These are phyloP conservation scores for Kurtzmaniella quercitrusa DNA, from an alignment of 1,139 yeast species.

Conservation along the genomic window DNA sequence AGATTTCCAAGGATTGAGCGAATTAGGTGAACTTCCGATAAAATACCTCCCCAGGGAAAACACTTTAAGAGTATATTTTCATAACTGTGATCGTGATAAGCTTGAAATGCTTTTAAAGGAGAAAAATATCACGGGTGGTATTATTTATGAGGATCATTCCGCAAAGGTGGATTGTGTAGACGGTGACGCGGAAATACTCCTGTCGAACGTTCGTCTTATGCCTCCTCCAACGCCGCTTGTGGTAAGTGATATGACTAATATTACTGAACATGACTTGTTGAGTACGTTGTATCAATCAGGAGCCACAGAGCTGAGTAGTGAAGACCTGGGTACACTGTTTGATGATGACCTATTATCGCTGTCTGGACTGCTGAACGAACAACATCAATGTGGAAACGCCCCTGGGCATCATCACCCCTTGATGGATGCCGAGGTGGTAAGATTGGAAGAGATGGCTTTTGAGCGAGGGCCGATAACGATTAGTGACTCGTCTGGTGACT, in stretches of 20 bases:
- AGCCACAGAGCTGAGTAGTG: constrained; percentile 1
- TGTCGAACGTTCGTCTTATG: background rate
- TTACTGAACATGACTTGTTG: constrained; percentile 21
- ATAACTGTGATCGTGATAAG: constrained; percentile 51
- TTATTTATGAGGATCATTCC: constrained; percentile 31
- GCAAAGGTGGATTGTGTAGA: background rate
- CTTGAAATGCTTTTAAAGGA: constrained; percentile 50
- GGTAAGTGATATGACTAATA: constrained; percentile 3
- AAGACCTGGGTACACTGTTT: constrained; percentile 5
- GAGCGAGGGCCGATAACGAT: constrained; percentile 8
- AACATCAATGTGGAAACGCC: background rate
- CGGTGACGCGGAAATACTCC: background rate
- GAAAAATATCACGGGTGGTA: constrained; percentile 47
- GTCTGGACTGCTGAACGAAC: constrained; percentile 1
- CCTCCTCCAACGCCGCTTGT: background rate
- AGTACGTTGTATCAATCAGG: constrained; percentile 14
- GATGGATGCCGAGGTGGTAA: constrained; percentile 20
- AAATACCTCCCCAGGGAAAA: constrained; percentile 29
- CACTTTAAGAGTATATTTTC: constrained; percentile 50
- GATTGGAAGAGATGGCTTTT: constrained; percentile 13
- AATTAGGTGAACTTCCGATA: constrained; percentile 50
- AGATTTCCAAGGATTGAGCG: constrained; percentile 37
- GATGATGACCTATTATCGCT: constrained; percentile 20
- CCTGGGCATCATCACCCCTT: constrained; percentile 14
- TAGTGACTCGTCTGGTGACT: constrained; percentile 8